These are phyloP conservation scores for Elaeis guineensis DNA, from an alignment of 176 grass and related monocot genomes.

Conservation along the genomic window DNA sequence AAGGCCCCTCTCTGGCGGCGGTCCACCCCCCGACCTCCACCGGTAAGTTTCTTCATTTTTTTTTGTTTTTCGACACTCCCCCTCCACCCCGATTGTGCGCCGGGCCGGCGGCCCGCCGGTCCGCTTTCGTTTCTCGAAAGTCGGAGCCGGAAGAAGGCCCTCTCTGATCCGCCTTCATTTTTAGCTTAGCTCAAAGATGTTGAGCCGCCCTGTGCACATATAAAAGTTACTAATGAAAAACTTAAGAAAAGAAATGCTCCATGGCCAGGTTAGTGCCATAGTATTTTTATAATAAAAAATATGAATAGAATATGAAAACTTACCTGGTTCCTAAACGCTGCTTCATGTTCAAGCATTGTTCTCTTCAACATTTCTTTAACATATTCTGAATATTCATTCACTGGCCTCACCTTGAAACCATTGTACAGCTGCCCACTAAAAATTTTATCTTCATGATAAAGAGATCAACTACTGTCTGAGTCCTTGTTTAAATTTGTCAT, in stretches of 20 bases:
- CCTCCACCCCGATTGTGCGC: too few species aligned
- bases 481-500: slow-evolving; percentile 31
- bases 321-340: slow-evolving; percentile 80
- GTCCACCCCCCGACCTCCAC: too few species aligned
- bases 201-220: too few species aligned
- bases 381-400: slow-evolving; percentile 35
- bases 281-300: neutral
- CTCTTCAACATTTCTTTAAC: slow-evolving; percentile 74
- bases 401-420: slow-evolving; percentile 28
- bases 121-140: too few species aligned
- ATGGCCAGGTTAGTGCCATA: neutral
- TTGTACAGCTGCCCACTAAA: slow-evolving; percentile 28
- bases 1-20: too few species aligned
- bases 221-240: neutral
- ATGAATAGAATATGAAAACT: slow-evolving; percentile 7
- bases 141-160: too few species aligned
- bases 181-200: too few species aligned
- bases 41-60: too few species aligned
- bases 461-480: slow-evolving; percentile 27
- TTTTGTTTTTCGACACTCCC: too few species aligned
- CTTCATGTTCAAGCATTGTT: slow-evolving; percentile 89
- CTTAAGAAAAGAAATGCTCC: neutral
- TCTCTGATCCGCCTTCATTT: too few species aligned
- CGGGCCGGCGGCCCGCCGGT: too few species aligned
- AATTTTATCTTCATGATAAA: slow-evolving; percentile 48